Evolutionary conservation across 2,329 filamentous ascomycete species (phyloP), one percentile per base, ranked within the genome.

Genomic region (Xylaria sp.): DNA sequence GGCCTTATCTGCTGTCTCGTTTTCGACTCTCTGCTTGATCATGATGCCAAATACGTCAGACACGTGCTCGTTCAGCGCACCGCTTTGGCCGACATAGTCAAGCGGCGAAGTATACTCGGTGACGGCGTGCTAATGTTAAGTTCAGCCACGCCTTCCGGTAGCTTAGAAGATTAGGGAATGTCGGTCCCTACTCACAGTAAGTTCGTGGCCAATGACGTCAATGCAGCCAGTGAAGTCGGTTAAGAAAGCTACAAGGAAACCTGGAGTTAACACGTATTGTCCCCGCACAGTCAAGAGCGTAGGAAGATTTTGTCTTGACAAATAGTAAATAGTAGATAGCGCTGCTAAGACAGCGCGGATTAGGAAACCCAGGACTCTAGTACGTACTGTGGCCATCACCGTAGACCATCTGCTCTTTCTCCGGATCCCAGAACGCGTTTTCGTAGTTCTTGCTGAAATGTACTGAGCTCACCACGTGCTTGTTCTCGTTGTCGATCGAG

Each of bases 11-110:
- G 77, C 71, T 8, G 69, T 74, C 60, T 78, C 73, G 19, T 79
- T 57, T 48, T 80, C 71, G 7, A 74, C 72, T 59, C 74, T 75
- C 66, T 84, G 81, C 71, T 84, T 82, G 54, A 80, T 69, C 78
- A 84, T 83, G 66, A 79, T 76, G 53, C 80, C 82, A 60, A 84
- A 84, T 1, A 78, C 77, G 59, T 85, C 82, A 0, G 81, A 78
- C 26, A 84, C 61, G 58, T 81, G 78, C 66, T 85, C 82, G 54
- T 84, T 84, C 38, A 85, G 70, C 13, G 81, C 81, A 17, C 82
- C 82, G 13, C 77, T 69, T 64, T 84, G 77, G 37, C 72, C 75
- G n/a, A 67, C 60, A 62, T 84, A 84, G 46, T 76, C 69, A 7
- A 85, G 74, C 1, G 76, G 74, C 9, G 74, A 75, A 2, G 77